Evolutionary conservation across 1,284 basidiomycete species (phyloP).

Genomic region (Dichomitus squalens): DNA sequence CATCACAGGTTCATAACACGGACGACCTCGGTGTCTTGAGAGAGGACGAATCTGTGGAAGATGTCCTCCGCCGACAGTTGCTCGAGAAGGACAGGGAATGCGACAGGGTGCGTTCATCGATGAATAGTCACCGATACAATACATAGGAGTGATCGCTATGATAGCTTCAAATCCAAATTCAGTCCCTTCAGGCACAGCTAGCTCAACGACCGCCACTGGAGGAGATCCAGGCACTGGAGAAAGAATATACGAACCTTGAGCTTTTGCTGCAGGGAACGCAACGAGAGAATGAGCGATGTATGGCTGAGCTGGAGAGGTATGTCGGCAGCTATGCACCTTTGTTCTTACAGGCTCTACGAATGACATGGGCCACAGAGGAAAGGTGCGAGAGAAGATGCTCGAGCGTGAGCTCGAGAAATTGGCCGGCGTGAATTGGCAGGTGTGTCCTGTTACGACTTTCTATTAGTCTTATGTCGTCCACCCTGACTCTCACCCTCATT

Average conservation of each 20-base stretch:
- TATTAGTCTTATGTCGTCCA: too few species aligned
- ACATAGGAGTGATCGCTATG: background rate
- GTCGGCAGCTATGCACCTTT: constrained; percentile 10
- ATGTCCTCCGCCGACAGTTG: constrained; percentile 60
- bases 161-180: constrained; percentile 58
- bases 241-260: constrained; percentile 72
- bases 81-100: constrained; percentile 73
- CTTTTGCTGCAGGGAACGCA: constrained; percentile 74
- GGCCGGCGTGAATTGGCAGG: constrained; percentile 79
- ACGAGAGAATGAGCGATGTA: constrained; percentile 76
- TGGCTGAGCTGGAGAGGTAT: constrained; percentile 73
- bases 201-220: constrained; percentile 66
- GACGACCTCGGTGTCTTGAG: constrained; percentile 64
- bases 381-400: constrained; percentile 63
- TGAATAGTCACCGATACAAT: background rate
- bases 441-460: constrained; percentile 21
- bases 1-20: constrained; percentile 45
- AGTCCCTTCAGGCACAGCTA: constrained; percentile 63
- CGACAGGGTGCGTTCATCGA: constrained; percentile 51
- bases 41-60: constrained; percentile 66
- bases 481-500: background rate
- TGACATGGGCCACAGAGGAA: constrained; percentile 17
- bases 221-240: constrained; percentile 59
- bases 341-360: background rate
- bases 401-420: constrained; percentile 69